These are phyloP conservation scores for Phlebiopsis gigantea DNA, from an alignment of 768 basidiomycete species.

Conservation along the genomic window DNA sequence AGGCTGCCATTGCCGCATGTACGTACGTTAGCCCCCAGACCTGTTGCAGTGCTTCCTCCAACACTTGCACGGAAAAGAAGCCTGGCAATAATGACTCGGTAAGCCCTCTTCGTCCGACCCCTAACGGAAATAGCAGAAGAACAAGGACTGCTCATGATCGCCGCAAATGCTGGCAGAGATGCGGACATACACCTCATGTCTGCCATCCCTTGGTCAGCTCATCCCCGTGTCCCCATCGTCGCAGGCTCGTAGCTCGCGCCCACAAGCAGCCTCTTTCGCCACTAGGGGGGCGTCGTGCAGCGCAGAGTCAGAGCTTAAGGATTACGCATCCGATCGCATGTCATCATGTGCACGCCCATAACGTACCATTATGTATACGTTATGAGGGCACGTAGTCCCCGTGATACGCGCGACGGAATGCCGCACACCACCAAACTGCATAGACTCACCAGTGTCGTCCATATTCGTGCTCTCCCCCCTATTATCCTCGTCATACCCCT, in stretches of 20 bases:
- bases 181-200: neutral
- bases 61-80: constrained; percentile 88
- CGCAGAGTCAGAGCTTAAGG: too few species aligned
- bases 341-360: too few species aligned
- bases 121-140: neutral
- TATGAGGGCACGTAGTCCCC: too few species aligned
- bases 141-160: neutral
- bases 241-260: too few species aligned
- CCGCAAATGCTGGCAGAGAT: neutral
- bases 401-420: neutral
- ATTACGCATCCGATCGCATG: too few species aligned
- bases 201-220: too few species aligned
- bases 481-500: constrained; percentile 43
- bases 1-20: neutral
- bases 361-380: too few species aligned
- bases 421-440: neutral
- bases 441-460: constrained; percentile 75
- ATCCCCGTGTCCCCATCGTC: too few species aligned
- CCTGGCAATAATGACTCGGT: constrained; percentile 36
- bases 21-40: constrained; percentile 79
- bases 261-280: too few species aligned
- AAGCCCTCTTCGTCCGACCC: neutral
- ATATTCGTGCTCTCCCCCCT: constrained; percentile 64
- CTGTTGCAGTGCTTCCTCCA: constrained; percentile 77
- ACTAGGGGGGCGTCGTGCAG: too few species aligned